phyloP scores from a whole-genome alignment of 2,329 filamentous ascomycete genomes.

The Sphaerulina vaccinii region DNA sequence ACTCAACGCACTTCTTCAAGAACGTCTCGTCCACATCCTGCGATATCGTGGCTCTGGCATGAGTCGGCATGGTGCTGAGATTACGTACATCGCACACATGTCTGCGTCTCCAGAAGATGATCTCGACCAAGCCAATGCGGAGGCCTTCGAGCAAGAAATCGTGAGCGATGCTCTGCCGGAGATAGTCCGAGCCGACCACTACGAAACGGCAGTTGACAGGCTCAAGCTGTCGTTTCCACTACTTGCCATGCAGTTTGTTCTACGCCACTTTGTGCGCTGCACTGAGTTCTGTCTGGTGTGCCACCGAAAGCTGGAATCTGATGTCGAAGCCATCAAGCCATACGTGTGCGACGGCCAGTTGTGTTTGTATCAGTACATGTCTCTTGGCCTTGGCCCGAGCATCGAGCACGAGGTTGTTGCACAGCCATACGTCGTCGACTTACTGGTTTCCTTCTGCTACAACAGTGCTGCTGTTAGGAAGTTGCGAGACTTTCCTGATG shows the following conservation, averaged over 20 bases:
- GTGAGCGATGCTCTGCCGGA: slow-evolving; percentile 42
- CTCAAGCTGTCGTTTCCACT: slow-evolving; percentile 53
- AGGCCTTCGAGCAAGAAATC: slow-evolving; percentile 38
- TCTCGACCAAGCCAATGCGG: slow-evolving; percentile 37
- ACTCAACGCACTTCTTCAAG: slow-evolving; percentile 66
- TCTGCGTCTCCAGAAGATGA: slow-evolving; percentile 31
- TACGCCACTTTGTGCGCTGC: slow-evolving; percentile 75
- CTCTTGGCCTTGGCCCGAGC: slow-evolving; percentile 78
- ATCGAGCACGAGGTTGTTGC: slow-evolving; percentile 80
- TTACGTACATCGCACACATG: slow-evolving; percentile 43
- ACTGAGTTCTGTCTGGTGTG: slow-evolving; percentile 87
- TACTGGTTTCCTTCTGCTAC: slow-evolving; percentile 82
- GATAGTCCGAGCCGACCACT: slow-evolving; percentile 54
- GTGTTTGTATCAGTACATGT: slow-evolving; percentile 86
- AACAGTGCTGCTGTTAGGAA: slow-evolving; percentile 47
- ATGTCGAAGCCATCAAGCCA: slow-evolving; percentile 70
- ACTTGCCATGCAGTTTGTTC: slow-evolving; percentile 68
- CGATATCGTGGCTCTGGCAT: slow-evolving; percentile 57
- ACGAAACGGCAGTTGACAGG: slow-evolving; percentile 28
- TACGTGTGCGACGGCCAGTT: slow-evolving; percentile 71
- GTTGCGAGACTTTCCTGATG: slow-evolving; percentile 57
- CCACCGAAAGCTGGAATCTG: slow-evolving; percentile 63
- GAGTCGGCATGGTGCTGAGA: slow-evolving; percentile 68
- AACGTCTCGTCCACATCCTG: slow-evolving; percentile 62
- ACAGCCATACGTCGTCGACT: slow-evolving; percentile 79